Percentiles rank a stretch among this genome's conserved stretches.
Evolutionary conservation across 1,139 yeast genomes (phyloP).

Genomic region (Yamadazyma dushanensis): DNA sequence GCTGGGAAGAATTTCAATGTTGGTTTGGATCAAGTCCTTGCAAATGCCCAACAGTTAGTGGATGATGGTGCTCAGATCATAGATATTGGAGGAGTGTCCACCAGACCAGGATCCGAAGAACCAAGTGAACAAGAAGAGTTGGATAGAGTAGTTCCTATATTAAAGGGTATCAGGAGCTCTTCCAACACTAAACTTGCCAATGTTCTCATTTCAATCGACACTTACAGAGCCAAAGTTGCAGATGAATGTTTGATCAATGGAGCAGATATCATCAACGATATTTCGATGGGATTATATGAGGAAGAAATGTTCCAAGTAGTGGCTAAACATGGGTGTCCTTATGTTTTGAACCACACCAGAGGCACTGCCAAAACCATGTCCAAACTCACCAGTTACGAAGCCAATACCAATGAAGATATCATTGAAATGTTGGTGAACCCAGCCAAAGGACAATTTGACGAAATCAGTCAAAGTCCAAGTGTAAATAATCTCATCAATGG

Average conservation of each 20-base stretch:
- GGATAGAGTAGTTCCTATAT: slow-evolving; percentile 66
- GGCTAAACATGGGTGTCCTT: slow-evolving; percentile 70
- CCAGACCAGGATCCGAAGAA: slow-evolving; percentile 76
- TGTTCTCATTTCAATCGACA: slow-evolving; percentile 73
- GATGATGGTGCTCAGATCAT: slow-evolving; percentile 64
- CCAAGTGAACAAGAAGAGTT: slow-evolving; percentile 62
- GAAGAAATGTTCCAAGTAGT: slow-evolving; percentile 62
- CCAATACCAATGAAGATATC: slow-evolving; percentile 38
- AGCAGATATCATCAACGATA: slow-evolving; percentile 89
- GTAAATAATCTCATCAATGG: slow-evolving; percentile 42
- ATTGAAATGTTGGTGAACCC: slow-evolving; percentile 40
- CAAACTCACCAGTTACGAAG: slow-evolving; percentile 53
- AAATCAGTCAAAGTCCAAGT: slow-evolving; percentile 20
- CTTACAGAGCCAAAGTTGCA: slow-evolving; percentile 79
- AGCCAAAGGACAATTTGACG: slow-evolving; percentile 25
- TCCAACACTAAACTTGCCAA: slow-evolving; percentile 32
- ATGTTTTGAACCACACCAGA: slow-evolving; percentile 80
- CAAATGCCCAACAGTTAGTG: slow-evolving; percentile 47
- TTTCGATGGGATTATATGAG: slow-evolving; percentile 80
- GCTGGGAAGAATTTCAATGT: slow-evolving; percentile 54
- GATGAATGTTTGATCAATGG: slow-evolving; percentile 67
- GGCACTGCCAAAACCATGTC: slow-evolving; percentile 82
- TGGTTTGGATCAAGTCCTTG: slow-evolving; percentile 30
- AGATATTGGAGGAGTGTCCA: slow-evolving; percentile 93
- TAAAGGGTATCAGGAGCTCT: slow-evolving; percentile 55